Conservation (phyloP, 2,329 filamentous ascomycete genomes). For the Aplosporella prunicola region DNA sequence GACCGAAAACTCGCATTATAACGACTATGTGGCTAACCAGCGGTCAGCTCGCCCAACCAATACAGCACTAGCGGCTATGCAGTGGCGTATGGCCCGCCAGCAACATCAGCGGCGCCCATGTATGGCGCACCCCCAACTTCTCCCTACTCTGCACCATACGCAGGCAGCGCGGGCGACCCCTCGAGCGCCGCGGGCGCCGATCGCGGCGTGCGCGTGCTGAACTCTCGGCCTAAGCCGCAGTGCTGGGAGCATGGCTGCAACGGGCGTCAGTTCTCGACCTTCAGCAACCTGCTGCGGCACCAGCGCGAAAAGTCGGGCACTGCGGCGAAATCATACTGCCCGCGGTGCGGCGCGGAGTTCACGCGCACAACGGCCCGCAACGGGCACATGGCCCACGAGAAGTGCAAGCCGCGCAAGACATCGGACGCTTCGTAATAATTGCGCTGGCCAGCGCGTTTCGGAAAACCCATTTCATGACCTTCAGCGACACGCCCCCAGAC, state of each 20-base stretch:
- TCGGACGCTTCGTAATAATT: slow-evolving; percentile 24
- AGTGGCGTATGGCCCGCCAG: slow-evolving; percentile 16
- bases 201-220: slow-evolving; percentile 55
- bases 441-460: too few relatives aligned
- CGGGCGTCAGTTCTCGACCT: slow-evolving; percentile 88
- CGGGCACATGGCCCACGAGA: slow-evolving; percentile 77
- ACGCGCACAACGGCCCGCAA: slow-evolving; percentile 83
- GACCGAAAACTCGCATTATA: too few relatives aligned
- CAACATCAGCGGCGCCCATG: slow-evolving; percentile 23
- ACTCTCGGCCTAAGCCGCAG: slow-evolving; percentile 80
- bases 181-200: slow-evolving; percentile 14
- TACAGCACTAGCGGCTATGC: slow-evolving; percentile 27
- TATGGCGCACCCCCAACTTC: slow-evolving; percentile 25
- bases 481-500: too few relatives aligned
- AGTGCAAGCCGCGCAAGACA: slow-evolving; percentile 68
- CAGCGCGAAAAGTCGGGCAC: slow-evolving; percentile 92
- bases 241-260: slow-evolving; percentile 98
- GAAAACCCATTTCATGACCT: too few relatives aligned
- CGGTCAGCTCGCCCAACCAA: slow-evolving; percentile 18
- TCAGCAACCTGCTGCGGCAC: slow-evolving; percentile 86
- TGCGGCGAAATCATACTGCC: slow-evolving; percentile 78
- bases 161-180: slow-evolving; percentile 17
- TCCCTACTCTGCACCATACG: slow-evolving; percentile 23
- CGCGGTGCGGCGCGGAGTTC: slow-evolving; percentile 86
- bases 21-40: neutral